Conservation (phyloP, 495 filamentous ascomycete species). For the Aspergillus kassunensis region DNA sequence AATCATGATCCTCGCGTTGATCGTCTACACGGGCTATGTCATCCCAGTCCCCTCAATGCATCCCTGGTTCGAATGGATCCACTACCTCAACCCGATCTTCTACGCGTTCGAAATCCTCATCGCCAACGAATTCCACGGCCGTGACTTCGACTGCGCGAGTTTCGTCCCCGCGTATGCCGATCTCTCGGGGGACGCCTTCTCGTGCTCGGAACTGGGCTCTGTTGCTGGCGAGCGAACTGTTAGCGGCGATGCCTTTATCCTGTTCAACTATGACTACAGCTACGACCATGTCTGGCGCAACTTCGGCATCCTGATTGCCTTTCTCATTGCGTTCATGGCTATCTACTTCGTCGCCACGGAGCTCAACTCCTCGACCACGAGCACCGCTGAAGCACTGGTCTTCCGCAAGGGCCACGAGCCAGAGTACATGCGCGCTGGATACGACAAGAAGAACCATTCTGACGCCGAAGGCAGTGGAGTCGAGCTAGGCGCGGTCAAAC, state of each 20-base stretch:
- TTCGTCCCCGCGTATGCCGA: slow-evolving; percentile 48
- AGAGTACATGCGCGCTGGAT: slow-evolving; percentile 26
- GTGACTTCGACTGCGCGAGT: slow-evolving; percentile 43
- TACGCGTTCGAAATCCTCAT: slow-evolving; percentile 44
- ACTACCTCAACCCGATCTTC: slow-evolving; percentile 42
- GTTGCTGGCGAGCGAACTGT: slow-evolving; percentile 49
- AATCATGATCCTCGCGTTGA: slow-evolving; percentile 40
- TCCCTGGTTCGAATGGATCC: slow-evolving; percentile 49
- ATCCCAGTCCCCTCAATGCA: slow-evolving; percentile 44
- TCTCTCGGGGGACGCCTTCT: slow-evolving; percentile 41
- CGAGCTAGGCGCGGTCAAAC: slow-evolving; percentile 9
- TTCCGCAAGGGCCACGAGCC: slow-evolving; percentile 40
- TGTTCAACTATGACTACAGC: slow-evolving; percentile 50
- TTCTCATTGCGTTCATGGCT: slow-evolving; percentile 56
- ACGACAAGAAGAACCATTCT: slow-evolving; percentile 13
- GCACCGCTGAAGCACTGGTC: slow-evolving; percentile 38
- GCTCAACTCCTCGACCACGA: slow-evolving; percentile 39
- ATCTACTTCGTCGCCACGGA: slow-evolving; percentile 43
- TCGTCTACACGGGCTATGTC: slow-evolving; percentile 48
- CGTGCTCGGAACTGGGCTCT: slow-evolving; percentile 52
- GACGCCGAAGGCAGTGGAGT: background rate
- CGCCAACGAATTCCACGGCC: slow-evolving; percentile 57
- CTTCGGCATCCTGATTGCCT: slow-evolving; percentile 59
- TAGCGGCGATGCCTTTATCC: slow-evolving; percentile 50
- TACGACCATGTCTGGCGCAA: slow-evolving; percentile 63